Evolutionary conservation across 163 green algal genomes (phyloP), one percentile per base, ranked within the genome.

Genomic region (Chloromonas sp.): DNA sequence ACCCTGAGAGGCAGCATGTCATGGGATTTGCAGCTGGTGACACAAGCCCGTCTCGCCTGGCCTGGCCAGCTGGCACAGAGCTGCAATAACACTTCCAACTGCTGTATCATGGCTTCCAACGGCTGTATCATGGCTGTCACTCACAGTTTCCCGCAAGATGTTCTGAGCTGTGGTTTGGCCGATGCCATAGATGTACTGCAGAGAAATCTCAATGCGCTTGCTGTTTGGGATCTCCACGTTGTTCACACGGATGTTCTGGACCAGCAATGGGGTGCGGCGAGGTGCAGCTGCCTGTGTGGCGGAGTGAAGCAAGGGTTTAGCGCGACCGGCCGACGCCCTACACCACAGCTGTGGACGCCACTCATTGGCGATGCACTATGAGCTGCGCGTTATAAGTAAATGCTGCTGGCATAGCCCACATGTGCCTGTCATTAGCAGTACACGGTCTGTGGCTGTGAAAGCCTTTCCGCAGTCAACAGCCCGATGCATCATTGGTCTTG

Each of bases 171-270:
- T 98, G 76, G 96, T 98, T 81, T 90, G 86, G 61, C 97, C 97
- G 77, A 98, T 95, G 86, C 97, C 96, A 87, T 95, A 98, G 71
- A 99, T 97, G 94, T 99, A 99, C 87, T 97, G 96, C 83, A 99
- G 93, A 1, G 95, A 96, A 58, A 90, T 95, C 92, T 99, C 95
- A 66, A 99, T 94, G 5, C 92, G 88, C 94, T 99, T 99, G 87
- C 92, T 91, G 94, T 99, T 99, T 78, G 97, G 97, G 79, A 99
- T 97, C 87, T 99, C 97, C 80, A 99, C 96, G 82, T 97, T 97
- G 87, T 92, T 93, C 0, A 94, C 85, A 87, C 91, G 91, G 66
- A 93, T 70, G 81, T 88, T 90, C 81, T 91, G 86, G 62, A 94
- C 87, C n/a, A 82, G 81, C 60, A 94, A 85, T 11, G 91, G 89